Conservation (phyloP, 345 rosid genomes). For the Kernera saxatilis region DNA sequence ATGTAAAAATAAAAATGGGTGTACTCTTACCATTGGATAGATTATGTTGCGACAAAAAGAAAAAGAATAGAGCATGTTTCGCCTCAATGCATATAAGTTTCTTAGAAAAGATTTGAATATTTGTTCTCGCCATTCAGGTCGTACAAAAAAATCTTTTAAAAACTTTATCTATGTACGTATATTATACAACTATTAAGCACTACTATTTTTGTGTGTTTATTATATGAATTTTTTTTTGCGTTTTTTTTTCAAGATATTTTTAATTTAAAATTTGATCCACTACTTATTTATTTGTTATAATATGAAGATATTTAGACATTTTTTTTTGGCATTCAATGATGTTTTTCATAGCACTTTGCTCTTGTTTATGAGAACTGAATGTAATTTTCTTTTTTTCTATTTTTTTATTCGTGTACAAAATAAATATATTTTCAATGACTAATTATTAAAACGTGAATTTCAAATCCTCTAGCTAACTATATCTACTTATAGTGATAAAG, state of each 20-base stretch:
- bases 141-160: too few relatives aligned
- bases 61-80: background rate
- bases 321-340: too few relatives aligned
- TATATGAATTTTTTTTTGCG: too few relatives aligned
- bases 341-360: background rate
- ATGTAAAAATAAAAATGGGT: background rate
- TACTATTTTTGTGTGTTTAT: too few relatives aligned
- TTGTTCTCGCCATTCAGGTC: too few relatives aligned
- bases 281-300: too few relatives aligned
- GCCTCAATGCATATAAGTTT: background rate
- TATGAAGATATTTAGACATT: too few relatives aligned
- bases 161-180: too few relatives aligned
- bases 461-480: background rate
- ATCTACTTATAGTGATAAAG: background rate
- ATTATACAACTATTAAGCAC: too few relatives aligned
- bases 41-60: background rate
- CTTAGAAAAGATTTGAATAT: too few relatives aligned
- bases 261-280: too few relatives aligned
- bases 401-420: background rate
- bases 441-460: background rate
- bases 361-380: background rate
- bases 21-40: background rate
- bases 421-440: background rate
- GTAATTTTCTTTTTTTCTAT: background rate
- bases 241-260: too few relatives aligned